Conservation (phyloP, 2,329 filamentous ascomycete genomes). For the Arthrinium phaeospermum region DNA sequence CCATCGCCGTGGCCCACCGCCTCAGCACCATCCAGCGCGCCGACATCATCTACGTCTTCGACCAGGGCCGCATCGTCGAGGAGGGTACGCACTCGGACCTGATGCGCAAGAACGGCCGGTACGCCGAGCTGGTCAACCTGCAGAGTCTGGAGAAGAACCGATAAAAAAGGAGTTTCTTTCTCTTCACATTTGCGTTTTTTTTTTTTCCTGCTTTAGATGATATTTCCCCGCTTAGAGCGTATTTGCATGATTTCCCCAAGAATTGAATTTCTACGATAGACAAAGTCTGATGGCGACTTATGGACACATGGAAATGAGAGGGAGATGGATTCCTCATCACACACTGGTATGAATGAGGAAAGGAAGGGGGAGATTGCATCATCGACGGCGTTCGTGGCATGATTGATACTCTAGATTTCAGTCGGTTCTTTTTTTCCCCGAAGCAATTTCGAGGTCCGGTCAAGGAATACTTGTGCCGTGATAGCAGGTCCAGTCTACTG, state of each 20-base stretch:
- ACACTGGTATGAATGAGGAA: background rate
- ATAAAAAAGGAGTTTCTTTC: slow-evolving; percentile 25
- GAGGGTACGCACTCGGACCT: slow-evolving; percentile 79
- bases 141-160: slow-evolving; percentile 73
- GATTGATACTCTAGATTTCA: background rate
- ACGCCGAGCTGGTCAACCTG: slow-evolving; percentile 79
- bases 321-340: background rate
- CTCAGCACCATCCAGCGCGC: slow-evolving; percentile 93
- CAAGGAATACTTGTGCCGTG: slow-evolving; percentile 2
- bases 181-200: background rate
- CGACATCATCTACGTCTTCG: slow-evolving; percentile 96
- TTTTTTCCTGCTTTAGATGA: background rate
- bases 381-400: slow-evolving; percentile 6
- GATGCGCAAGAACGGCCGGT: slow-evolving; percentile 72
- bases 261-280: background rate
- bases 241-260: background rate
- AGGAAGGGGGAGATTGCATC: background rate
- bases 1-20: slow-evolving; percentile 92
- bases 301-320: background rate
- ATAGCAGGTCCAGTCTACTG: background rate
- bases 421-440: background rate
- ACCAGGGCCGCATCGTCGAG: slow-evolving; percentile 86
- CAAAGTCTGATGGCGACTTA: background rate
- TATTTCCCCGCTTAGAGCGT: background rate
- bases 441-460: background rate